These are phyloP conservation scores for Solanum hybrid DNA, from an alignment of 305 asterid genomes.

Conservation along the genomic window DNA sequence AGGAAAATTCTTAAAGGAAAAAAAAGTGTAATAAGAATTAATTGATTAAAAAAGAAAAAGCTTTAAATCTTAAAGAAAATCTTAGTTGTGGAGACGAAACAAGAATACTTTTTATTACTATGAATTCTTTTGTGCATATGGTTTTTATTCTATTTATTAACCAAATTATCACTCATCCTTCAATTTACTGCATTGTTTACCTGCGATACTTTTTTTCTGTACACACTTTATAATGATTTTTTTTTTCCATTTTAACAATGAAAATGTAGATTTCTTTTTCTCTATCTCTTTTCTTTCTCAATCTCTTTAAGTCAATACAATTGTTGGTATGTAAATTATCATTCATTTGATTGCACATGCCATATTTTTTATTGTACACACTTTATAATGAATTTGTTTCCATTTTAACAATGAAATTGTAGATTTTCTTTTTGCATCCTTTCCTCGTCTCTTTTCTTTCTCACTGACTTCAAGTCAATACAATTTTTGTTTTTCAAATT, in stretches of 20 bases:
- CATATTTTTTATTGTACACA: neutral
- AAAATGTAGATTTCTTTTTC: neutral
- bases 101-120: neutral
- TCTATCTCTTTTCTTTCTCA: neutral
- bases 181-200: neutral
- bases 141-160: neutral
- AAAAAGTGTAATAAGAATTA: neutral
- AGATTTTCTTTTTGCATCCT: neutral
- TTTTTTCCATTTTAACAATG: neutral
- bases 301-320: neutral
- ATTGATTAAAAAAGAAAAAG: neutral
- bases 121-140: neutral
- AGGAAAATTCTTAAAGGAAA: neutral
- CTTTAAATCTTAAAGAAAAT: neutral
- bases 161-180: neutral
- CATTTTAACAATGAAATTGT: neutral
- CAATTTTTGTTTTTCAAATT: neutral
- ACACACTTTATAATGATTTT: neutral
- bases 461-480: neutral
- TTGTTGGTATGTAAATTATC: neutral
- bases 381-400: neutral
- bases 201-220: neutral
- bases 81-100: neutral
- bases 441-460: neutral
- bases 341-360: neutral